Evolutionary conservation across 2,329 filamentous ascomycete species (phyloP).

Genomic region (Neobulgaria alba): DNA sequence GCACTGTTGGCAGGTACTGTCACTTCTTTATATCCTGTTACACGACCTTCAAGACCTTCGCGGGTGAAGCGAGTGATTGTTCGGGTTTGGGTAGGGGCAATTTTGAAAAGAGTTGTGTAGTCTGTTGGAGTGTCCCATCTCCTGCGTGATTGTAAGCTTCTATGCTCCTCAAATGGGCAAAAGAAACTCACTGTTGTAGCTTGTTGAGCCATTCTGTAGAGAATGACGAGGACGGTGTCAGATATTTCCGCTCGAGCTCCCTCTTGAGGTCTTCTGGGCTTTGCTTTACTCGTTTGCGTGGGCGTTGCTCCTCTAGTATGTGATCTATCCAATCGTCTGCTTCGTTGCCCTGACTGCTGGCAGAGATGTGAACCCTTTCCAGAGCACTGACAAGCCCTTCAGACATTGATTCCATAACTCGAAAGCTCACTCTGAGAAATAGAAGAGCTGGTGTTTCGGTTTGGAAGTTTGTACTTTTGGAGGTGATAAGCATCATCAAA

Average conservation of each 20-base stretch:
- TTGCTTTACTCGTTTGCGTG: constrained; percentile 41
- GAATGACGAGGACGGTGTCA: constrained; percentile 73
- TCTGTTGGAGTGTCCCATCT: constrained; percentile 77
- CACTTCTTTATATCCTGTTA: constrained; percentile 90
- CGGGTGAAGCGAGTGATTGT: constrained; percentile 91
- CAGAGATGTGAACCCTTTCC: constrained; percentile 38
- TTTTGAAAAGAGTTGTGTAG: constrained; percentile 73
- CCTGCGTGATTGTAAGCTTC: constrained; percentile 26
- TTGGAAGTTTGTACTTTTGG: no score
- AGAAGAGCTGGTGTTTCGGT: background rate
- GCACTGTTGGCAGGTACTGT: constrained; percentile 83
- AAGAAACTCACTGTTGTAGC: constrained; percentile 59
- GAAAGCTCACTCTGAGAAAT: no score
- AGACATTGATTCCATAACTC: constrained; percentile 24
- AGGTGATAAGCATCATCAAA: background rate
- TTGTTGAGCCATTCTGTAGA: constrained; percentile 79
- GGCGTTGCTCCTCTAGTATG: constrained; percentile 45
- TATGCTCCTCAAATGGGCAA: constrained; percentile 5
- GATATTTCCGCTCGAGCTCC: constrained; percentile 66
- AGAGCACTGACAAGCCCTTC: constrained; percentile 39
- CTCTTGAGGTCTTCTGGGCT: constrained; percentile 56
- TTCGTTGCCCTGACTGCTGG: constrained; percentile 14
- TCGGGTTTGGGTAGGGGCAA: constrained; percentile 84
- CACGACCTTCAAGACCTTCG: constrained; percentile 83
- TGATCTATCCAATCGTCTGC: constrained; percentile 44